These are phyloP conservation scores for Aspergillus funiculosus DNA, from an alignment of 495 filamentous ascomycete genomes.

Conservation along the genomic window DNA sequence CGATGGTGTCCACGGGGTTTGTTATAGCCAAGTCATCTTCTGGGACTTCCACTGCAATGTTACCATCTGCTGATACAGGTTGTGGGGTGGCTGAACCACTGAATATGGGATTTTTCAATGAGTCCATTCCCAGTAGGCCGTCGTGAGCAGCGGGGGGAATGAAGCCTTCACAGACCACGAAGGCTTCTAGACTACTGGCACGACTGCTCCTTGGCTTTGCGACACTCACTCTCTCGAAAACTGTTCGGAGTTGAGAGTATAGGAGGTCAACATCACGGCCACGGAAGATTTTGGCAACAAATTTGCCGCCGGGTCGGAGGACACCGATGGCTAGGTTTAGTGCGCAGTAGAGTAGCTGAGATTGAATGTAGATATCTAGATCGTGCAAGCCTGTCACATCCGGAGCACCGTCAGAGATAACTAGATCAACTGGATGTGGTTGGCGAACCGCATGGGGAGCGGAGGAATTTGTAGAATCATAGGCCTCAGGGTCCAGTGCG, in stretches of 20 bases:
- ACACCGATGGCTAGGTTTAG: conserved; percentile 89
- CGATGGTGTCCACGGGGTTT: conserved; percentile 16
- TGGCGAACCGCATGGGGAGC: conserved; percentile 40
- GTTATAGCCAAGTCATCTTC: conserved; percentile 37
- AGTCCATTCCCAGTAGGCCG: conserved; percentile 30
- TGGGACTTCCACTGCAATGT: conserved; percentile 56
- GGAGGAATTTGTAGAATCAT: conserved; percentile 45
- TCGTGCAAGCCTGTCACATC: conserved; percentile 97
- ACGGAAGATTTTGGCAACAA: conserved; percentile 96
- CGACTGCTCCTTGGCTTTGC: conserved; percentile 89
- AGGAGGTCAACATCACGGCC: conserved; percentile 88
- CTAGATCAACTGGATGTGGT: conserved; percentile 76
- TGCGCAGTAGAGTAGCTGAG: conserved; percentile 87
- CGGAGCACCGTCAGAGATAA: conserved; percentile 90
- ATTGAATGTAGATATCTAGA: conserved; percentile 95
- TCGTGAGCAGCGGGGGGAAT: conserved; percentile 43
- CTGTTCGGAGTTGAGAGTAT: conserved; percentile 83
- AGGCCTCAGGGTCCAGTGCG: conserved; percentile 73
- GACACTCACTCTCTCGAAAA: conserved; percentile 81
- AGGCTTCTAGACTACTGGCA: conserved; percentile 92
- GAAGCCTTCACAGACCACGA: conserved; percentile 91
- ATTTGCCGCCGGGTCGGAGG: conserved; percentile 85
- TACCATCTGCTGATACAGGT: conserved; percentile 48
- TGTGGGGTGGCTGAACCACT: conserved; percentile 34
- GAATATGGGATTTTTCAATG: conserved; percentile 44